A percentile compares a stretch with the other conserved stretches of the same genome.
phyloP scores from a whole-genome alignment of 352 stramenopile species.

The Pythium chondricola region DNA sequence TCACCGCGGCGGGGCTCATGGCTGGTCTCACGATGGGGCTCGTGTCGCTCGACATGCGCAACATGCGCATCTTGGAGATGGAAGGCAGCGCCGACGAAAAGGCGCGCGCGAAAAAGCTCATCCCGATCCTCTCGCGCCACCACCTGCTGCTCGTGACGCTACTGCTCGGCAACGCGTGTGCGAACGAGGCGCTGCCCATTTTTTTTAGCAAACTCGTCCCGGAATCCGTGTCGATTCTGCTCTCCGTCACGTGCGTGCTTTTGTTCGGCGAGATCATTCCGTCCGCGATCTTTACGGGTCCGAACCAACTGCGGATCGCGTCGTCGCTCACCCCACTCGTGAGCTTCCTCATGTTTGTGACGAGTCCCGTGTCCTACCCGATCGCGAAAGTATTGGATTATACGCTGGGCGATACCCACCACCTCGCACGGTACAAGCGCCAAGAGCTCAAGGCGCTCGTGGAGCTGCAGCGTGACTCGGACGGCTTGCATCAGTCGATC shows the following conservation, averaged over 20 bases:
- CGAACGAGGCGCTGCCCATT: conserved; percentile 92
- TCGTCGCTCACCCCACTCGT: conserved; percentile 78
- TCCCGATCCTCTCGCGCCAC: conserved; percentile 87
- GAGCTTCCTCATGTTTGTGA: conserved; percentile 80
- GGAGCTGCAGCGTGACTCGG: conserved; percentile 59
- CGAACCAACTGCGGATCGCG: conserved; percentile 89
- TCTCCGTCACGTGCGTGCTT: conserved; percentile 94
- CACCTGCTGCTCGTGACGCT: conserved; percentile 94
- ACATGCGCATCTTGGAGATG: conserved; percentile 73
- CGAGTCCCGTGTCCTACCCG: conserved; percentile 87
- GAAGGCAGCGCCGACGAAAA: conserved; percentile 73
- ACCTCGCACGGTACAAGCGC: conserved; percentile 81
- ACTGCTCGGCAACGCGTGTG: conserved; percentile 91
- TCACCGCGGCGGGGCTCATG: conserved; percentile 58
- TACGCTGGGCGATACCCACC: conserved; percentile 72
- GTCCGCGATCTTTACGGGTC: conserved; percentile 92
- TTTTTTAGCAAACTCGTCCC: conserved; percentile 90
- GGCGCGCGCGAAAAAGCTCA: conserved; percentile 55
- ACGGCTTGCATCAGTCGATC: conserved; percentile 29
- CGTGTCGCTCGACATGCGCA: conserved; percentile 74
- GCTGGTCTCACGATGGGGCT: conserved; percentile 75
- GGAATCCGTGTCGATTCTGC: conserved; percentile 85
- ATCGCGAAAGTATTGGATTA: conserved; percentile 89
- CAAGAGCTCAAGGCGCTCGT: conserved; percentile 88
- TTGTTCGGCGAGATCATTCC: conserved; percentile 97